phyloP scores from a whole-genome alignment of 306 rosid genomes.

The Coriaria nepalensis region DNA sequence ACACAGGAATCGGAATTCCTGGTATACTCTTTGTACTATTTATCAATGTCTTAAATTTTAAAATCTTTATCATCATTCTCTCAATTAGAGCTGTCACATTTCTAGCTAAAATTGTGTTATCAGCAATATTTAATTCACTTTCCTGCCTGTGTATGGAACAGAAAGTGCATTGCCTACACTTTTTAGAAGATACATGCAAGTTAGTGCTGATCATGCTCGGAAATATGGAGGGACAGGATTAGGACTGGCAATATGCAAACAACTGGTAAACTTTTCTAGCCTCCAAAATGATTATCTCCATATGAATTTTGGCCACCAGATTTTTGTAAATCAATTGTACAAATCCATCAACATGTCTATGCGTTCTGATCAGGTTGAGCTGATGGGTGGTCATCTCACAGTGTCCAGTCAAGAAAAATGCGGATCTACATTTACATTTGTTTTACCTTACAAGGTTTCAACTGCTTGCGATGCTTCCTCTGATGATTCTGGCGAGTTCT shows the following conservation, averaged over 20 bases:
- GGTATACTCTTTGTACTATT: slow-evolving; percentile 26
- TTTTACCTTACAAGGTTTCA: slow-evolving; percentile 77
- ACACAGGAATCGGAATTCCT: slow-evolving; percentile 98
- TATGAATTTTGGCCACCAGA: not conserved
- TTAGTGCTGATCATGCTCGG: slow-evolving; percentile 90
- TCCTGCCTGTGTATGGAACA: slow-evolving; percentile 19
- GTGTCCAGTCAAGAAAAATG: slow-evolving; percentile 65
- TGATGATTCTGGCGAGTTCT: slow-evolving; percentile 59
- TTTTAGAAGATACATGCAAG: slow-evolving; percentile 96
- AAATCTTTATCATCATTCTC: not conserved
- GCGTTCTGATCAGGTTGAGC: slow-evolving; percentile 58
- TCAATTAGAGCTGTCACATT: not conserved
- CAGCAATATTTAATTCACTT: slow-evolving; percentile 4
- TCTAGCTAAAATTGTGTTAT: slow-evolving; percentile 2
- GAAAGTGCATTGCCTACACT: slow-evolving; percentile 75
- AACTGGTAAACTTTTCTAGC: slow-evolving; percentile 44
- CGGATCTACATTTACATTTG: slow-evolving; percentile 88
- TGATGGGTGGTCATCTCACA: slow-evolving; percentile 86
- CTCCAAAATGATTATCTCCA: not conserved
- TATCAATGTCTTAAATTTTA: not conserved
- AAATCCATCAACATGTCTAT: slow-evolving; percentile 1
- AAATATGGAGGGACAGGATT: slow-evolving; percentile 96
- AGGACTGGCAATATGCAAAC: slow-evolving; percentile 96
- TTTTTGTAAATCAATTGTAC: not conserved
- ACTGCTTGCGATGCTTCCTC: slow-evolving; percentile 29